Evolutionary conservation across 352 stramenopile species (phyloP).

Genomic region (Elongisporangium senticosum): DNA sequence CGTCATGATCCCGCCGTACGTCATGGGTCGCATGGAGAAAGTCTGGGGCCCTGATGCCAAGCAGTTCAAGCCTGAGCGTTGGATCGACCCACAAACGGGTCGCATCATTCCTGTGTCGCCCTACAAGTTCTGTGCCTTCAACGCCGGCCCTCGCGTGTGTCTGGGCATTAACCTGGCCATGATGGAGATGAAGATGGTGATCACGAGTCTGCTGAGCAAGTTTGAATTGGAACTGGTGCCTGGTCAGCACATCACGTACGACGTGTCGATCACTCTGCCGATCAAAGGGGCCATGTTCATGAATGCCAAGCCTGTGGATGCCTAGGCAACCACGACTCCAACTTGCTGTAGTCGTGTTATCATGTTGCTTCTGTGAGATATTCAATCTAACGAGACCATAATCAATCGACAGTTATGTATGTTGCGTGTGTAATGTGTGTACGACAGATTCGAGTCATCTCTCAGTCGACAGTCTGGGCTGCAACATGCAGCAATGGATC

Average conservation of each 20-base stretch:
- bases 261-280: constrained; percentile 42
- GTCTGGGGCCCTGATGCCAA: constrained; percentile 61
- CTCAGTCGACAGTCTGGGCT: too few species aligned
- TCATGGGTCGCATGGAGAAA: constrained; percentile 39
- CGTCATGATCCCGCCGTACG: constrained; percentile 42
- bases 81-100: constrained; percentile 33
- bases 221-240: constrained; percentile 43
- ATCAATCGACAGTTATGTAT: too few species aligned
- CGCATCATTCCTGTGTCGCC: constrained; percentile 30
- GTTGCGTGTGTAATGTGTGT: too few species aligned
- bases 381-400: too few species aligned
- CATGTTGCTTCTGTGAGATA: too few species aligned
- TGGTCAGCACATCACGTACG: constrained; percentile 32
- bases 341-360: too few species aligned
- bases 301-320: constrained; percentile 22
- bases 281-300: constrained; percentile 29
- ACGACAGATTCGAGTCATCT: too few species aligned
- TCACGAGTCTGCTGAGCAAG: constrained; percentile 45
- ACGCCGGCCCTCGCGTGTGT: constrained; percentile 60
- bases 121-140: constrained; percentile 71
- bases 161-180: constrained; percentile 47
- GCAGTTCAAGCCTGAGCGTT: constrained; percentile 64
- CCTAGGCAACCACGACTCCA: background rate
- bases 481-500: too few species aligned
- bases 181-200: constrained; percentile 78